phyloP scores from a whole-genome alignment of 306 rosid genomes.

The Vachellia collinsii region DNA sequence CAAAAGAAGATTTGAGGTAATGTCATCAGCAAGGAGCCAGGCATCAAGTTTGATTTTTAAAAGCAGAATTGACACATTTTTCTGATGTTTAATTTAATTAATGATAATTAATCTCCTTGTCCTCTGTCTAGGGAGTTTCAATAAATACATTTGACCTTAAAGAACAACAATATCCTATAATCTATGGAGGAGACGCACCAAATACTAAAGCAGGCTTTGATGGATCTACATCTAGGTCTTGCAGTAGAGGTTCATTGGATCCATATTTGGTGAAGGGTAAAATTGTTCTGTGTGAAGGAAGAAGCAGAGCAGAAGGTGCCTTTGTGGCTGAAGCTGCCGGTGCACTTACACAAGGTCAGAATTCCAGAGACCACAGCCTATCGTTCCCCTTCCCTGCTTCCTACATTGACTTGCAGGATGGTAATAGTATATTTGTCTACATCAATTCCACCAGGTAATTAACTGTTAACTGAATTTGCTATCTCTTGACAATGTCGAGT shows the following conservation, averaged over 20 bases:
- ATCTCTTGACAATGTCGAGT: neutral
- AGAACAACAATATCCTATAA: neutral
- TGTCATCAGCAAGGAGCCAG: neutral
- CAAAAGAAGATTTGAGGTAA: constrained; percentile 38
- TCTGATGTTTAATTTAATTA: neutral
- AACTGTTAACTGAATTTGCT: neutral
- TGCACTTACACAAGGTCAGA: constrained; percentile 23
- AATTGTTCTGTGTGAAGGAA: constrained; percentile 47
- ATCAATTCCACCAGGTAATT: constrained; percentile 38
- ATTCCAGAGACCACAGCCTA: rapidly evolving
- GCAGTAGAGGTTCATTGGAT: constrained; percentile 17
- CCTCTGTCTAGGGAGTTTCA: constrained; percentile 25
- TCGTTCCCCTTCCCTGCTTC: constrained; percentile 36
- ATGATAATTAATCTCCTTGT: neutral
- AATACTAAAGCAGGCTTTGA: constrained; percentile 2
- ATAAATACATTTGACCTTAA: constrained; percentile 34
- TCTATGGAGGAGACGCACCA: constrained; percentile 37
- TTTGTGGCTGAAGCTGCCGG: constrained; percentile 32
- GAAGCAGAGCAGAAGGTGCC: neutral
- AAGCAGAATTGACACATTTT: too few species aligned
- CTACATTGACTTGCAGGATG: constrained; percentile 25
- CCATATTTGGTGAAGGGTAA: constrained; percentile 37
- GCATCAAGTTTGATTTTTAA: too few species aligned
- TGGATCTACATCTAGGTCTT: constrained; percentile 17
- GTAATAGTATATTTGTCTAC: constrained; percentile 7